Percentiles rank a stretch among this genome's conserved stretches.
phyloP scores from a whole-genome alignment of 306 rosid species.

The Coriaria nepalensis region DNA sequence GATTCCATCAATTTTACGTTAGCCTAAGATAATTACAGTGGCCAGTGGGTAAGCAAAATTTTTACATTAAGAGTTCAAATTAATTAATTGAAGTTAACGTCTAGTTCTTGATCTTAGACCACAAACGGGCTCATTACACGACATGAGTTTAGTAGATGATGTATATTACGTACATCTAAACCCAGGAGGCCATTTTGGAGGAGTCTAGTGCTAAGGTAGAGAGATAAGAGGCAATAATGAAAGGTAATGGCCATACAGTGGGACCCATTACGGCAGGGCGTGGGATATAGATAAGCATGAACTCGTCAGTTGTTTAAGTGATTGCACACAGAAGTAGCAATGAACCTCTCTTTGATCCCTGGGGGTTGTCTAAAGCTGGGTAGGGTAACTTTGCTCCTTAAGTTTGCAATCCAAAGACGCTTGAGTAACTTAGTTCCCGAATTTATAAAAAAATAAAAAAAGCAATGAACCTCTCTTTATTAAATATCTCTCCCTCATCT shows the following conservation, averaged over 20 bases:
- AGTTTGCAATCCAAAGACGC: no score
- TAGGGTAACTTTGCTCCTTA: background rate
- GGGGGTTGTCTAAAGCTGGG: background rate
- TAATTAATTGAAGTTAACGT: no score
- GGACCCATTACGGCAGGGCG: conserved; percentile 55
- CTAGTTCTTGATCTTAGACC: no score
- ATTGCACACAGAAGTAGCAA: conserved; percentile 3
- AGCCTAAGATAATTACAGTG: no score
- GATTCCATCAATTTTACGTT: no score
- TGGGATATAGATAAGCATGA: conserved; percentile 56
- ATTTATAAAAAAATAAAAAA: no score
- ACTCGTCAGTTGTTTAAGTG: conserved; percentile 48
- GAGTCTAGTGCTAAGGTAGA: conserved; percentile 13
- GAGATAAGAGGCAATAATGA: conserved; percentile 31
- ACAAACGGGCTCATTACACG: no score
- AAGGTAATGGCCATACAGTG: conserved; percentile 13
- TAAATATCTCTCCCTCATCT: background rate
- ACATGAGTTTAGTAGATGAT: background rate
- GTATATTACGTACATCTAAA: conserved; percentile 10
- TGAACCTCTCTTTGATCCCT: no score
- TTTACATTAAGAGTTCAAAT: no score
- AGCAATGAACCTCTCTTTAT: background rate
- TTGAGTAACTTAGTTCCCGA: no score
- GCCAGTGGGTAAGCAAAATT: no score
- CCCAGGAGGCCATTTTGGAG: conserved; percentile 8